Percentiles rank a stretch among this genome's conserved stretches.
Evolutionary conservation across 2,329 filamentous ascomycete species (phyloP).

Genomic region (Blastomyces parvus): DNA sequence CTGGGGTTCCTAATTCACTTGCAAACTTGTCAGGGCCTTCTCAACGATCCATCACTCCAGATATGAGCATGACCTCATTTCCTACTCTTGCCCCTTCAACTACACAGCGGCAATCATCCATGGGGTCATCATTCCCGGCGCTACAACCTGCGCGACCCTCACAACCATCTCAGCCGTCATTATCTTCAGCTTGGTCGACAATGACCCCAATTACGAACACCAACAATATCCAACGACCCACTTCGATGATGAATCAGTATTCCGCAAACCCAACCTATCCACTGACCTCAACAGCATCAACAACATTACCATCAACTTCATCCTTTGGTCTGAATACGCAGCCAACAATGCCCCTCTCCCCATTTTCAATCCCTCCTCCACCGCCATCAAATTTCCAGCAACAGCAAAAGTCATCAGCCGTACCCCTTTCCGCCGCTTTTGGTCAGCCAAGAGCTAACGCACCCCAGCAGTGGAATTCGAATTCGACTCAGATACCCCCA

Average conservation of each 20-base stretch:
- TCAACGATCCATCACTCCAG: conserved; percentile 44
- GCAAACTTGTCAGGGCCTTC: conserved; percentile 20
- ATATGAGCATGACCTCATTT: conserved; percentile 41
- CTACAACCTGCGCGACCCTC: not conserved
- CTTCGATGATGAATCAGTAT: conserved; percentile 3
- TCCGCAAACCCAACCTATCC: conserved; percentile 11
- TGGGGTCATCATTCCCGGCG: conserved; percentile 7
- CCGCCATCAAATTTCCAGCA: conserved; percentile 24
- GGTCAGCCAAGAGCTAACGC: conserved; percentile 16
- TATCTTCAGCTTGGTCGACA: conserved; percentile 10
- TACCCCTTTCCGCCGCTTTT: conserved; percentile 13
- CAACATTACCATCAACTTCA: conserved; percentile 16
- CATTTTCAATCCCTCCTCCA: conserved; percentile 30
- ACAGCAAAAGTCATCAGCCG: conserved; percentile 15
- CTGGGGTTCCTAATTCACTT: conserved; percentile 11
- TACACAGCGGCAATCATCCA: conserved; percentile 19
- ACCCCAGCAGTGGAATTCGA: conserved; percentile 13
- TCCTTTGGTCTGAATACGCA: conserved; percentile 11
- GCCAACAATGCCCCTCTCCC: conserved; percentile 17
- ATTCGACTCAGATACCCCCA: conserved; percentile 16
- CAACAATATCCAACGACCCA: not conserved
- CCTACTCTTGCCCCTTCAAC: conserved; percentile 38
- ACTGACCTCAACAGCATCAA: conserved; percentile 13
- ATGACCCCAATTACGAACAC: not conserved
- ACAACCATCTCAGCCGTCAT: conserved; percentile 3